Conservation (phyloP, 2,329 filamentous ascomycete genomes). For the Teratosphaeria destructans region DNA sequence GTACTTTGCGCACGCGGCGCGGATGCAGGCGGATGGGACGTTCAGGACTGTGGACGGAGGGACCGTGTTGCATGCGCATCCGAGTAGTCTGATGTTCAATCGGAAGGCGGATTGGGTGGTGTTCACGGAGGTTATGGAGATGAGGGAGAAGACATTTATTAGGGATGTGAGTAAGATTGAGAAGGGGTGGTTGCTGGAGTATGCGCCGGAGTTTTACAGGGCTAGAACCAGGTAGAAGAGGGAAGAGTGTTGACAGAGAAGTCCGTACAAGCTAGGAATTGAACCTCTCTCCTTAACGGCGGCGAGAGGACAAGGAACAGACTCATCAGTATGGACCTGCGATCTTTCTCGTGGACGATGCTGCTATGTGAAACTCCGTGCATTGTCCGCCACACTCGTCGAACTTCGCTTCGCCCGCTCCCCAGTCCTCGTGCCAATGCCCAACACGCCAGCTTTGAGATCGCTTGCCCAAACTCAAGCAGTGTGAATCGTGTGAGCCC, state of each 20-base stretch:
- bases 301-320: no score
- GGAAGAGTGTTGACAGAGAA: neutral
- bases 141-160: constrained; percentile 77
- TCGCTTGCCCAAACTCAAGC: no score
- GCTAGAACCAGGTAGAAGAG: neutral
- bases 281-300: no score
- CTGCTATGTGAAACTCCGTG: no score
- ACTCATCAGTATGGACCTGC: no score
- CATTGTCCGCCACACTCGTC: no score
- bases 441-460: no score
- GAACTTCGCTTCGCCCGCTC: no score
- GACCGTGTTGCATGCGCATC: constrained; percentile 74
- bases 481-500: no score
- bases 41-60: constrained; percentile 78
- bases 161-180: constrained; percentile 88
- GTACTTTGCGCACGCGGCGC: constrained; percentile 86
- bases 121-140: constrained; percentile 89
- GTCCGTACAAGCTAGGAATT: no score
- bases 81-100: constrained; percentile 90
- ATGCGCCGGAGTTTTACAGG: constrained; percentile 56
- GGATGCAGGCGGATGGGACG: constrained; percentile 86
- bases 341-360: no score
- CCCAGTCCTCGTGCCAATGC: no score
- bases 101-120: constrained; percentile 94
- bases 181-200: constrained; percentile 83